Evolutionary conservation across 495 filamentous ascomycete species (phyloP), one percentile per base, ranked within the genome.

Genomic region (Annulohypoxylon nitens): DNA sequence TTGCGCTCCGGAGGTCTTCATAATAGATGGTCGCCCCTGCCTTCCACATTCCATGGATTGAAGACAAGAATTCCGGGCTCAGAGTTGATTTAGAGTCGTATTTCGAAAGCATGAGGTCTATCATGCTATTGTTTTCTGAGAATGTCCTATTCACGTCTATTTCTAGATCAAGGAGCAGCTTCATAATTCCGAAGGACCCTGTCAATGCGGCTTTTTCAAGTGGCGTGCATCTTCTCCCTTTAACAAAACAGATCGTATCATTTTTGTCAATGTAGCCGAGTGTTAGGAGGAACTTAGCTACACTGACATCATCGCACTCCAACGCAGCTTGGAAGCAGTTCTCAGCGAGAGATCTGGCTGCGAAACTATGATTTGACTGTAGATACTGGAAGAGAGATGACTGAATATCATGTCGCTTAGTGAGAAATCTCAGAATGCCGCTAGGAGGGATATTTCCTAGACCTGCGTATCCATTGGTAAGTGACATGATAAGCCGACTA

Each of bases 361-460:
- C 23, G 14, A 2, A 58, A 10, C 3, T 58, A 5, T 30, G 37
- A 39, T 14, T 39, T 5, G 30, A 58, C 7, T 23, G 25, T n/a
- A 58, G 25, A 30, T 37, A 37, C 8, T 39, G 54, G 26, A 37
- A 18, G 6, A 58, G 2, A n/a, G 37, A 12, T 4, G 54, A 58
- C 54, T 58, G 25, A 3, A 58, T 26, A 16, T 33, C 54, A 26
- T 20, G 8, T 14, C 18, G 54, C 2, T 12, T 37, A 16, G 12
- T 58, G 34, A 58, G 54, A 30, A 58, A 58, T 16, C 30, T 58
- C 2, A 58, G 14, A n/a, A 58, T 33, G 37, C 14, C 30, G 23
- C 26, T n/a, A 7, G 23, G 14, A 4, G 4, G 54, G 16, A 58
- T 58, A 20, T 37, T 2, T 11, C 16, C 16, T 5, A 58, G 2